Evolutionary conservation across 805 yeast genomes (phyloP).

Genomic region (Sungouiella thailandica): DNA sequence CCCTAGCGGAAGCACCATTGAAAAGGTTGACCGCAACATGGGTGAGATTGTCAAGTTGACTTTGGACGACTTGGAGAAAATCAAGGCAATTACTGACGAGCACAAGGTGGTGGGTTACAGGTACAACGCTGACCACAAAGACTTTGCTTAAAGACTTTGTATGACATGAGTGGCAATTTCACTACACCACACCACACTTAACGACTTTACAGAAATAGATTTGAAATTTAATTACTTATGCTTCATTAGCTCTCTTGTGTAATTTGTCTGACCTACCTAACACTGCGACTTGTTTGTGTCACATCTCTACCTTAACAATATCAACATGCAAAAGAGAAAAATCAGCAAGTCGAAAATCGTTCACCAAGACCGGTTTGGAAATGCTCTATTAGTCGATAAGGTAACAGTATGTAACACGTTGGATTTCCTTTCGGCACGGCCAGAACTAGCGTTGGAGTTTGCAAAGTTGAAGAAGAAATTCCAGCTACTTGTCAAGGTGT

Average conservation of each 20-base stretch:
- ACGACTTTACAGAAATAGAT: no score
- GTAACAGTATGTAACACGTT: background rate
- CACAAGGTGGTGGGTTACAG: constrained; percentile 54
- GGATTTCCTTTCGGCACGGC: no score
- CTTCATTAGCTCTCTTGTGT: no score
- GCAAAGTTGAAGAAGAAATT: background rate
- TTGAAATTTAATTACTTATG: no score
- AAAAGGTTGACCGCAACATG: constrained; percentile 60
- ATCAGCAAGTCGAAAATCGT: no score
- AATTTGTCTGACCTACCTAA: no score
- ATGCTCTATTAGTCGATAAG: background rate
- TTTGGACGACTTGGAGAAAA: constrained; percentile 51
- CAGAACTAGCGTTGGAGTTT: background rate
- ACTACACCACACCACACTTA: no score
- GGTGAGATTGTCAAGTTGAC: constrained; percentile 39
- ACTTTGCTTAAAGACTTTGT: constrained; percentile 12
- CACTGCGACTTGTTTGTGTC: no score
- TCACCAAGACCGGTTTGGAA: background rate
- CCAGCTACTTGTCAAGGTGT: background rate
- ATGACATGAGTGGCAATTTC: no score
- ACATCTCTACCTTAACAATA: no score
- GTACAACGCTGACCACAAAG: constrained; percentile 31
- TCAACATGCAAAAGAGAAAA: no score
- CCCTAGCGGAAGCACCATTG: constrained; percentile 66
- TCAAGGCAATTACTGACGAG: constrained; percentile 41